These are phyloP conservation scores for Podosphaera fusca DNA, from an alignment of 2,329 filamentous ascomycete genomes.

Conservation along the genomic window DNA sequence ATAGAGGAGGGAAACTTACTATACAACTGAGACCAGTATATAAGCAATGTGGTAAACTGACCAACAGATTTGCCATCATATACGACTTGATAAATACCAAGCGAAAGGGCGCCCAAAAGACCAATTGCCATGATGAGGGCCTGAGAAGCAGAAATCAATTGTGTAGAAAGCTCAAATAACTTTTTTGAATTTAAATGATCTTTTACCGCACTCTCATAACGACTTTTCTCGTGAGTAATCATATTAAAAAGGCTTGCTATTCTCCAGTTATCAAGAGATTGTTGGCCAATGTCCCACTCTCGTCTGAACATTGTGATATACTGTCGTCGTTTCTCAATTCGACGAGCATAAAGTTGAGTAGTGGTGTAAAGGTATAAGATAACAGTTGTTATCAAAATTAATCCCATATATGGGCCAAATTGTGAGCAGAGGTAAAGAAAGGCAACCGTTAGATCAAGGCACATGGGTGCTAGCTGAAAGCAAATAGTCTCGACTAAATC, in stretches of 20 bases:
- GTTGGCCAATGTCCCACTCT: slow-evolving; percentile 18
- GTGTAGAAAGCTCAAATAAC: slow-evolving; percentile 16
- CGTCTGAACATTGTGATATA: slow-evolving; percentile 16
- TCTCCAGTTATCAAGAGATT: slow-evolving; percentile 19
- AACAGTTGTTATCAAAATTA: slow-evolving; percentile 23
- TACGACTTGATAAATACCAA: slow-evolving; percentile 12
- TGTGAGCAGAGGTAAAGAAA: slow-evolving; percentile 35
- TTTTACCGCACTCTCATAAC: slow-evolving; percentile 22
- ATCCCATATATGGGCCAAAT: slow-evolving; percentile 37
- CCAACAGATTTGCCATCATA: slow-evolving; percentile 27
- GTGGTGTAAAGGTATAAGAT: slow-evolving; percentile 29
- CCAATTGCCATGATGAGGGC: slow-evolving; percentile 26
- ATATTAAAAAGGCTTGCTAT: slow-evolving; percentile 30
- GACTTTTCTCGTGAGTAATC: slow-evolving; percentile 26
- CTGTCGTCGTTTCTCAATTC: slow-evolving; percentile 16
- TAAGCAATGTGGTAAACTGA: slow-evolving; percentile 38
- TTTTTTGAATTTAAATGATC: slow-evolving; percentile 18
- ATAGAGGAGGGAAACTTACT: slow-evolving; percentile 11
- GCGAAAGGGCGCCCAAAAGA: slow-evolving; percentile 20
- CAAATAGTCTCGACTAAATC: slow-evolving; percentile 34
- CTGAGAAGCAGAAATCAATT: slow-evolving; percentile 27
- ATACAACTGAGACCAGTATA: slow-evolving; percentile 35
- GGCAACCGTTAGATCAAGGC: slow-evolving; percentile 37
- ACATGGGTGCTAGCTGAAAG: slow-evolving; percentile 36
- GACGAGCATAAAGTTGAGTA: slow-evolving; percentile 16